Evolutionary conservation across 2,329 filamentous ascomycete genomes (phyloP).

Genomic region (Didymellaceae sp.): DNA sequence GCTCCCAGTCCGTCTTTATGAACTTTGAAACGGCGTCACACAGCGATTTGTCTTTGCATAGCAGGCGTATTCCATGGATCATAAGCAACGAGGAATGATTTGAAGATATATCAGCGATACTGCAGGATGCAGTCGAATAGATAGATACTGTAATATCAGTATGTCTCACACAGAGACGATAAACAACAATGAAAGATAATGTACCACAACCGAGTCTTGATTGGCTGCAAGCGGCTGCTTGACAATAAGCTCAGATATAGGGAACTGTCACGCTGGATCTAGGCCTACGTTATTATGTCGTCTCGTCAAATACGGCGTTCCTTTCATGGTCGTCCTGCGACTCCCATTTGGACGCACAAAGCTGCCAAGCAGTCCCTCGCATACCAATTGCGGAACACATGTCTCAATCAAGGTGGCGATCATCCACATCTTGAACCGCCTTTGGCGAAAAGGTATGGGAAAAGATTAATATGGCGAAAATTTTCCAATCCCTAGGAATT

Average conservation of each 20-base stretch:
- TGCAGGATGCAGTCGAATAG: constrained; percentile 2
- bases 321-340: too few species aligned
- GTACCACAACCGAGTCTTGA: too few species aligned
- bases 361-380: too few species aligned
- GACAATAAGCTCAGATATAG: too few species aligned
- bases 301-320: too few species aligned
- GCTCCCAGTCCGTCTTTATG: background rate
- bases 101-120: constrained; percentile 11
- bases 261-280: too few species aligned
- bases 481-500: background rate
- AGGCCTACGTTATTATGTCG: too few species aligned
- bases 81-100: constrained; percentile 11
- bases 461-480: background rate
- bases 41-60: constrained; percentile 9
- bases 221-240: too few species aligned
- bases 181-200: constrained; percentile 2
- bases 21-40: constrained; percentile 5
- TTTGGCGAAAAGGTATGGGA: background rate
- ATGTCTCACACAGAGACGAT: background rate
- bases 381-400: too few species aligned
- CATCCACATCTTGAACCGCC: too few species aligned
- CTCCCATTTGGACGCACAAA: too few species aligned
- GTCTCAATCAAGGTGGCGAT: too few species aligned
- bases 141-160: constrained; percentile 13
- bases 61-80: background rate